A percentile compares a stretch with the other conserved stretches of the same genome.
phyloP scores from a whole-genome alignment of 331 rosid species.

The Phaseolus coccineus region DNA sequence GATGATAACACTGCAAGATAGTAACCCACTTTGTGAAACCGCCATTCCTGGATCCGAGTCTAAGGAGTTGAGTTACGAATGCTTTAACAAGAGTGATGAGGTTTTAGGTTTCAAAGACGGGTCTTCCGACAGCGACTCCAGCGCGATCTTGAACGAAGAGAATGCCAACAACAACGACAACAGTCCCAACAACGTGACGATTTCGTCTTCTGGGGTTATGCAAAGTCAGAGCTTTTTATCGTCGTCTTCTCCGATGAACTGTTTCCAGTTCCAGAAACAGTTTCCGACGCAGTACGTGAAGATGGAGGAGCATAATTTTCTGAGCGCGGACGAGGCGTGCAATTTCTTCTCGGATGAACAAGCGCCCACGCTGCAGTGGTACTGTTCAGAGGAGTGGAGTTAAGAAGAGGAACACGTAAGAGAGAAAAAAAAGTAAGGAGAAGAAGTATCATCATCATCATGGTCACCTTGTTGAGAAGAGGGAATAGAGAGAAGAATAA shows the following conservation, averaged over 20 bases:
- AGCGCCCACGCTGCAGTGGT: slow-evolving; percentile 87
- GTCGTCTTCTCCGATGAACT: slow-evolving; percentile 54
- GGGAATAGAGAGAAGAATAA: slow-evolving; percentile 26
- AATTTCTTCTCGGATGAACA: slow-evolving; percentile 86
- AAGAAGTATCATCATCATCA: neutral
- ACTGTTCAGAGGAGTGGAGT: slow-evolving; percentile 81
- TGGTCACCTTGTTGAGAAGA: neutral
- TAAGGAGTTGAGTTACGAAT: slow-evolving; percentile 54
- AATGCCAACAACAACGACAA: slow-evolving; percentile 53
- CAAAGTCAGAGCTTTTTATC: slow-evolving; percentile 55
- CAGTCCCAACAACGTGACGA: slow-evolving; percentile 45
- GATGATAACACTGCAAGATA: slow-evolving; percentile 49
- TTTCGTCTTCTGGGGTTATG: slow-evolving; percentile 59
- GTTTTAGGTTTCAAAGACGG: slow-evolving; percentile 67
- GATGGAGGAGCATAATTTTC: slow-evolving; percentile 83
- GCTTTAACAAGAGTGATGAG: slow-evolving; percentile 44
- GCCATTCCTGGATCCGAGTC: slow-evolving; percentile 53
- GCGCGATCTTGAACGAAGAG: slow-evolving; percentile 90
- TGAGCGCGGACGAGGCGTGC: slow-evolving; percentile 78
- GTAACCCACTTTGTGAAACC: slow-evolving; percentile 36
- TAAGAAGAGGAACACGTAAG: neutral
- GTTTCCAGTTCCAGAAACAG: slow-evolving; percentile 70
- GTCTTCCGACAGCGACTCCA: slow-evolving; percentile 85
- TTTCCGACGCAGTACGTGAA: slow-evolving; percentile 70
- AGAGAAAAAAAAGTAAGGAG: neutral